Base-by-base conservation (phyloP, 2,329 filamentous ascomycete genomes). In the Orbilia oligospora region DNA sequence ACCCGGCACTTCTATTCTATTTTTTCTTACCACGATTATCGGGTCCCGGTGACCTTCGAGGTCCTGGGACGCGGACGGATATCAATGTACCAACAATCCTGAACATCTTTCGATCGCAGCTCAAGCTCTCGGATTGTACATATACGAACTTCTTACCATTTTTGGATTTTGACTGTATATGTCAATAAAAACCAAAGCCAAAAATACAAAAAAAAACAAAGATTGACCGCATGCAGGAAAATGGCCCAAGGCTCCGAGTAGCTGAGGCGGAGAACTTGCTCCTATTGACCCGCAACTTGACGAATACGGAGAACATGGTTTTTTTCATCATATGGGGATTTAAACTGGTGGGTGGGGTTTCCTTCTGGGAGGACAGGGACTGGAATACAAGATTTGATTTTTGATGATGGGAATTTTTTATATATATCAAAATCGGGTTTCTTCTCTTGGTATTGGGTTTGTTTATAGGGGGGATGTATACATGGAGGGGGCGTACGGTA, bases 351-450 rank as follows among this genome's bases (percentile, higher is more conserved):
- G 53, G n/a, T 27, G 33, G 53, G 14, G 38, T 38, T 36, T 58
- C 16, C 16, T 36, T 36, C 6, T 16, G 36, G 36, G n/a, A 44
- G 6, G 16, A 27, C 18, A n/a, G 36, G 8, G 5, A 61, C 24
- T 16, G 18, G 33, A 61, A 44, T 61, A 61, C 56, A 61, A 61
- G 56, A 44, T 61, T 30, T 61, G 56, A 44, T 44, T 61, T 56
- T 38, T 38, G 53, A 56, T 56, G 10, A 16, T 56, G n/a, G n/a
- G 53, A 22, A 22, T 36, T 10, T 56, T 61, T 58, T 10, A 44
- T n/a, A n/a, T n/a, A n/a, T n/a, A n/a, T 61, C 33, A 41, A 14
- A 38, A 61, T 44, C 56, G 20, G 56, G 36, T 24, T 61, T 61
- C 56, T 61, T 41, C n/a, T 58, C 33, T 58, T 61, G 56, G 36